A percentile compares a stretch with the other conserved stretches of the same genome.
Evolutionary conservation across 805 yeast species (phyloP).

Genomic region (Lachancea sp.): DNA sequence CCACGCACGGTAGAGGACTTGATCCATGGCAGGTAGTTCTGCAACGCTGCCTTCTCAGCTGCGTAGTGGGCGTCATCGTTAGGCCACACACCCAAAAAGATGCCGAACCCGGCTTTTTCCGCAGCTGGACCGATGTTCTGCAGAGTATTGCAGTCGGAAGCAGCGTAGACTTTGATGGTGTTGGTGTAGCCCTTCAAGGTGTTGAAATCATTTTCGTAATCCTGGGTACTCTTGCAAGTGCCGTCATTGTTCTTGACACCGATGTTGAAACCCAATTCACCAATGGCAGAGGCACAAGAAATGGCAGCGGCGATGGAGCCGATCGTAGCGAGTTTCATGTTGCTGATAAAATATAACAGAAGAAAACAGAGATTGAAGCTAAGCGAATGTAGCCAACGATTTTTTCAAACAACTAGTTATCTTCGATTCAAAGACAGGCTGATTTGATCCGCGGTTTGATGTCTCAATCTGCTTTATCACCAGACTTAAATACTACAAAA

Average conservation of each 20-base stretch:
- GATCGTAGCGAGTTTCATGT: slow-evolving; percentile 35
- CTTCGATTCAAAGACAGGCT: too few relatives aligned
- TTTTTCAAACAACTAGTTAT: background rate
- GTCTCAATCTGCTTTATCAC: too few relatives aligned
- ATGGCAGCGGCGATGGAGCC: slow-evolving; percentile 39
- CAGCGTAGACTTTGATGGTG: slow-evolving; percentile 80
- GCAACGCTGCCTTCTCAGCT: slow-evolving; percentile 69
- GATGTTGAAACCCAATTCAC: slow-evolving; percentile 75
- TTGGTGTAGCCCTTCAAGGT: slow-evolving; percentile 52
- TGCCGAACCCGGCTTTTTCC: slow-evolving; percentile 65
- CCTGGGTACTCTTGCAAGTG: slow-evolving; percentile 66
- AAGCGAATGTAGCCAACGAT: background rate
- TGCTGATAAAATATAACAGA: background rate
- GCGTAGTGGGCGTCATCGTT: slow-evolving; percentile 71
- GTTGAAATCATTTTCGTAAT: slow-evolving; percentile 63
- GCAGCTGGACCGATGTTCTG: slow-evolving; percentile 82
- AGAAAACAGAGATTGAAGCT: background rate
- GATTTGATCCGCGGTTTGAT: too few relatives aligned
- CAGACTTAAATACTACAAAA: too few relatives aligned
- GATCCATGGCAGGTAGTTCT: slow-evolving; percentile 62
- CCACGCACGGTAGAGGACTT: slow-evolving; percentile 64
- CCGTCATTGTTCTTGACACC: slow-evolving; percentile 77
- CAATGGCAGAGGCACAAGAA: slow-evolving; percentile 50
- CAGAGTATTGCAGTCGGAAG: slow-evolving; percentile 89
- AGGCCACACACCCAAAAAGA: slow-evolving; percentile 92